A percentile compares a stretch with the other conserved stretches of the same genome.
Evolutionary conservation across 2,329 filamentous ascomycete genomes (phyloP).

Genomic region (Coleophoma eucalyptorum): DNA sequence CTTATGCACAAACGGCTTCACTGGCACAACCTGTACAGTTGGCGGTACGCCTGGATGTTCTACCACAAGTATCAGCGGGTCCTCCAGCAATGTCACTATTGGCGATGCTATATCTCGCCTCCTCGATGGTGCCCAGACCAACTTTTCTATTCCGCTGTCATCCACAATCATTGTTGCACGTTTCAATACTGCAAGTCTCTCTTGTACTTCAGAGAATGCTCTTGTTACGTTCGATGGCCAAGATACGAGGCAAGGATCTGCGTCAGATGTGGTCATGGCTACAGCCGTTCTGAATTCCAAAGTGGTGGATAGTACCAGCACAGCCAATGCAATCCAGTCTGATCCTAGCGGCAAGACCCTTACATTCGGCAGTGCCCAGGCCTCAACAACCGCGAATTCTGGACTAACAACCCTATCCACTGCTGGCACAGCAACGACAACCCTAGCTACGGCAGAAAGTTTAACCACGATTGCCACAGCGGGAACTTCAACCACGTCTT

Average conservation of each 20-base stretch:
- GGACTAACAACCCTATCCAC: too few relatives aligned
- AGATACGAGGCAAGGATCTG: constrained; percentile 13
- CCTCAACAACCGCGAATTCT: not conserved
- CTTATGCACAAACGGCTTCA: constrained; percentile 86
- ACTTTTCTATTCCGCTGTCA: constrained; percentile 75
- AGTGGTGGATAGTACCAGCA: constrained; percentile 4
- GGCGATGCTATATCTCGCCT: constrained; percentile 76
- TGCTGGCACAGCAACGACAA: not conserved
- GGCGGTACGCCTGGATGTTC: constrained; percentile 51
- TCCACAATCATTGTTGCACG: constrained; percentile 66
- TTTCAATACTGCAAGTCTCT: constrained; percentile 71
- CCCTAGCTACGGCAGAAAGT: not conserved
- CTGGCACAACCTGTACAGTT: constrained; percentile 54
- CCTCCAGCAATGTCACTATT: constrained; percentile 66
- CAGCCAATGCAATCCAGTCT: constrained; percentile 1
- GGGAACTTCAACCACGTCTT: constrained; percentile 7
- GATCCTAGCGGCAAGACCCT: not conserved
- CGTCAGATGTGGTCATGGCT: constrained; percentile 10
- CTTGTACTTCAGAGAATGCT: constrained; percentile 81
- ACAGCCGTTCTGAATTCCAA: constrained; percentile 1
- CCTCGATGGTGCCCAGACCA: constrained; percentile 57
- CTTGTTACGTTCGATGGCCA: constrained; percentile 76
- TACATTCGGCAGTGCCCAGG: not conserved
- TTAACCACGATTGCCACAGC: not conserved
- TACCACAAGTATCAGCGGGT: constrained; percentile 38